Base-by-base conservation (phyloP, 1,139 yeast species). In the Lodderomyces jiufengensis region DNA sequence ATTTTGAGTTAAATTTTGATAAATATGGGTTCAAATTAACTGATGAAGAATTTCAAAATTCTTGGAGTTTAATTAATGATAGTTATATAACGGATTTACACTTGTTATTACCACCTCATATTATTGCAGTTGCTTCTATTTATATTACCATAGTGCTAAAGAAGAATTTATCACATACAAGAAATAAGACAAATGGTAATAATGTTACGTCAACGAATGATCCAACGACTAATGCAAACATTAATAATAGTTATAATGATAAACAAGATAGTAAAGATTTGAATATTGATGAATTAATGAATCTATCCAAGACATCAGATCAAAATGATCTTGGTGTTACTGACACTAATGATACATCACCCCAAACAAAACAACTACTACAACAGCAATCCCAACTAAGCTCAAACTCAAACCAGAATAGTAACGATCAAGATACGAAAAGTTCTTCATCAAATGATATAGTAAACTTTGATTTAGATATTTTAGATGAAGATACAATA, bases 61-160 rank as follows among this genome's bases (percentile, higher is more conserved):
- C 86, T 4, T 90, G 97, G 97, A 83, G 95, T 2, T 69, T 90
- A 41, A 76, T 92, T 34, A 92, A 90, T 54, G 98, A 92, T 54
- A 78, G 92, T 45, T 90, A 84, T 57, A 80, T 87, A 33, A 86
- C 96, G 1, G 97, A 92, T 54, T 64, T 87, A 25, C 90, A 86
- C 40, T 60, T 92, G 36, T 57, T 88, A 10, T 80, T 78, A 46
- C 94, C 97, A 0, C 98, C 98, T 0, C 96, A 88, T 58, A 76
- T 88, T n/a, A 75, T 88, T 10, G 95, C 97, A 1, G 65, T 84
- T 26, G 79, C 95, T 0, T 77, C 95, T n/a, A 63, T 90, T 11
- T 86, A 84, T 55, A 66, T 85, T 40, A 79, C 90, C 0, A 63
- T 84, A 0, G 82, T 84, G 15, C 59, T 84, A 33, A 76, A 78